These are phyloP conservation scores for Rehmannia glutinosa DNA, from an alignment of 257 asterid species.

Conservation along the genomic window DNA sequence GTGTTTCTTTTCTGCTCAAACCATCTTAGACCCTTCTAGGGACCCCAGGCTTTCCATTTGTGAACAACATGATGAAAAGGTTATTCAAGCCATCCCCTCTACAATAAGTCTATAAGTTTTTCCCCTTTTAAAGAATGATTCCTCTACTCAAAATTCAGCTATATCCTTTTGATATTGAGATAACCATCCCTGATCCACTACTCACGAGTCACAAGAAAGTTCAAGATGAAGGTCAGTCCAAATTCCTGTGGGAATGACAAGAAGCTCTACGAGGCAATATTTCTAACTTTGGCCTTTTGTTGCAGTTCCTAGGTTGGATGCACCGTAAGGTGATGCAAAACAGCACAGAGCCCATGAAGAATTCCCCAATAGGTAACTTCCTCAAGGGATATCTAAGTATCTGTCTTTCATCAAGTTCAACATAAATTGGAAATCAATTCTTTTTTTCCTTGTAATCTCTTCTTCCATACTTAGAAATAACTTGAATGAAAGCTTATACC, in stretches of 20 bases:
- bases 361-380: constrained; percentile 49
- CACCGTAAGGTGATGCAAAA: constrained; percentile 57
- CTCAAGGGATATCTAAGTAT: constrained; percentile 6
- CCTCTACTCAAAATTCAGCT: constrained; percentile 16
- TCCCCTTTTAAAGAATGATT: constrained; percentile 13
- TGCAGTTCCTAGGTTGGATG: constrained; percentile 92
- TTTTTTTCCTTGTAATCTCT: background rate
- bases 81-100: constrained; percentile 29
- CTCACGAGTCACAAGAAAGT: constrained; percentile 25
- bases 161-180: constrained; percentile 15
- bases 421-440: constrained; percentile 4
- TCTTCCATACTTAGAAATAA: background rate
- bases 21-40: constrained; percentile 39
- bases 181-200: constrained; percentile 17
- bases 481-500: background rate
- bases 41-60: constrained; percentile 30
- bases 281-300: constrained; percentile 32
- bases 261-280: background rate
- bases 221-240: constrained; percentile 69
- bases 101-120: constrained; percentile 12
- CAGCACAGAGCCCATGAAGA: constrained; percentile 39
- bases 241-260: constrained; percentile 15
- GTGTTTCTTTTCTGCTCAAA: constrained; percentile 40
- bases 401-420: background rate
- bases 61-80: constrained; percentile 29